Evolutionary conservation across 2,329 filamentous ascomycete species (phyloP).

Genomic region (Aspergillus spinulosporus): DNA sequence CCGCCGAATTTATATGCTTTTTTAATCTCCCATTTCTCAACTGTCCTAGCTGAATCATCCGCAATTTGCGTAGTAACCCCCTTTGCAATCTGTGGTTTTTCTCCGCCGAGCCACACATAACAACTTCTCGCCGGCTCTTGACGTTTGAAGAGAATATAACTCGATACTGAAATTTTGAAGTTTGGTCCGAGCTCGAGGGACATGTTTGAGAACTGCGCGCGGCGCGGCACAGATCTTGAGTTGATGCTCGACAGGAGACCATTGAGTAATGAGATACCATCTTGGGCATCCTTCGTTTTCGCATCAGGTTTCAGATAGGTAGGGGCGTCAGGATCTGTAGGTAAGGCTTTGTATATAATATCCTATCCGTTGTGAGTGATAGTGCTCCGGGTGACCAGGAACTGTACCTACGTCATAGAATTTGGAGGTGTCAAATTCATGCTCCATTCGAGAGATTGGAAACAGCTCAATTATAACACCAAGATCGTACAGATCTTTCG

Average conservation of each 20-base stretch:
- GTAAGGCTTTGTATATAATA: conserved; percentile 78
- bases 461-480: conserved; percentile 92
- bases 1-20: conserved; percentile 97
- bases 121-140: conserved; percentile 79
- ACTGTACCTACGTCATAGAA: conserved; percentile 78
- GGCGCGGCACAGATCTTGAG: conserved; percentile 81
- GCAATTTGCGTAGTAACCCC: conserved; percentile 73
- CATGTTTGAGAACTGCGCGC: conserved; percentile 83
- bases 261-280: conserved; percentile 75
- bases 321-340: conserved; percentile 68
- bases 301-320: conserved; percentile 53
- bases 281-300: conserved; percentile 63
- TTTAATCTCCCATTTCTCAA: conserved; percentile 78
- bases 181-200: conserved; percentile 83
- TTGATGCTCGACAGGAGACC: conserved; percentile 85
- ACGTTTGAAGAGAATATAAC: conserved; percentile 83
- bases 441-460: conserved; percentile 71
- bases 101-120: conserved; percentile 86
- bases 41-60: conserved; percentile 71
- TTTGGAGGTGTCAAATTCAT: conserved; percentile 74
- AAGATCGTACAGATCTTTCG: conserved; percentile 92
- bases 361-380: conserved; percentile 58
- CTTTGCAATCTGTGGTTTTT: conserved; percentile 75
- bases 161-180: conserved; percentile 85
- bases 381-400: neutral